These are phyloP conservation scores for Thelonectria olida DNA, from an alignment of 2,329 filamentous ascomycete species.

Conservation along the genomic window DNA sequence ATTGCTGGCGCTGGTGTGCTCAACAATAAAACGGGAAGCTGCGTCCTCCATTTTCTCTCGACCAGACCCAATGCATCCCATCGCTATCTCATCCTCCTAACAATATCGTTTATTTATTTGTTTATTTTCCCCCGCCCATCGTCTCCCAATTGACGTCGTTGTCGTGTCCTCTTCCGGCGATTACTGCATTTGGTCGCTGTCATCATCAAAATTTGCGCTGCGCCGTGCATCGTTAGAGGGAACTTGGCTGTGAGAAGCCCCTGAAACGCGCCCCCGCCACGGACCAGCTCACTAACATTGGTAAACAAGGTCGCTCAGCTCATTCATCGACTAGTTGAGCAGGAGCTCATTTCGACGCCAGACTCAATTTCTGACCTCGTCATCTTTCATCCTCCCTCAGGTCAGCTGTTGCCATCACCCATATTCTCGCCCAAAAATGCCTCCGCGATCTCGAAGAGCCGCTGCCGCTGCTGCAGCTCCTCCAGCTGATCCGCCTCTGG, in stretches of 20 bases:
- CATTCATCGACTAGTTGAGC: constrained; percentile 2
- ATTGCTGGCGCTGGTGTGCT: neutral
- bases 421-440: constrained; percentile 19
- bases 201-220: constrained; percentile 6
- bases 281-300: constrained; percentile 26
- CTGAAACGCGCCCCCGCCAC: constrained; percentile 24
- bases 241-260: constrained; percentile 21
- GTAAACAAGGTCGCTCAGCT: neutral
- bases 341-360: constrained; percentile 9
- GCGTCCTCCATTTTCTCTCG: constrained; percentile 2
- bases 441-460: constrained; percentile 26
- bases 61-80: constrained; percentile 6
- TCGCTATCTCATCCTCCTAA: neutral
- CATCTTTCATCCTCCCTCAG: neutral
- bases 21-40: constrained; percentile 16
- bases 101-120: neutral
- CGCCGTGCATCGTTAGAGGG: constrained; percentile 21
- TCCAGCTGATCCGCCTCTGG: constrained; percentile 48
- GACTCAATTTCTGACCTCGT: neutral
- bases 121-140: neutral
- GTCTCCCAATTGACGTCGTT: constrained; percentile 22
- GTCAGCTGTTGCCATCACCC: neutral
- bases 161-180: constrained; percentile 31
- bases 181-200: constrained; percentile 34
- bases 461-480: constrained; percentile 29